These are phyloP conservation scores for Vanrija sp. DNA, from an alignment of 1,284 basidiomycete species.

Conservation along the genomic window DNA sequence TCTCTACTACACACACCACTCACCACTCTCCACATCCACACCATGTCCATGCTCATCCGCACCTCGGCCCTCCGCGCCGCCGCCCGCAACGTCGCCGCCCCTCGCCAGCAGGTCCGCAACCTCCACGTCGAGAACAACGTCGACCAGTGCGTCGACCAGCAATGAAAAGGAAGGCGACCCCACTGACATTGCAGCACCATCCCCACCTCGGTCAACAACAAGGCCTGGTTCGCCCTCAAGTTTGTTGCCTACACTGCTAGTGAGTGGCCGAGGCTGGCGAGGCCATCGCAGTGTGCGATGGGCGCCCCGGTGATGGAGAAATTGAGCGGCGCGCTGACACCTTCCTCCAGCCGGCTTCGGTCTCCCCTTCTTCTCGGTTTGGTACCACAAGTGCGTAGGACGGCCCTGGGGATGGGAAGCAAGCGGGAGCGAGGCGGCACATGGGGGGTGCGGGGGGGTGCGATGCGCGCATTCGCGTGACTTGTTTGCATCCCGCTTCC, in stretches of 20 bases:
- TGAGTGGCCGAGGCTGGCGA: no score
- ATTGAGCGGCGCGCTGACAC: no score
- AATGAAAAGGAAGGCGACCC: no score
- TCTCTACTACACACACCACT: background rate
- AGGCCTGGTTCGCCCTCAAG: conserved; percentile 36
- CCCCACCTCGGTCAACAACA: conserved; percentile 39
- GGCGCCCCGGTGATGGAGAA: no score
- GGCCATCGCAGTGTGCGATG: no score
- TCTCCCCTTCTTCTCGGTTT: conserved; percentile 16
- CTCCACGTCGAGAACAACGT: conserved; percentile 18
- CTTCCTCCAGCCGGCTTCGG: conserved; percentile 8
- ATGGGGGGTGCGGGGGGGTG: background rate
- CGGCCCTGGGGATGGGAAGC: no score
- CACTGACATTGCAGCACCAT: conserved; percentile 27
- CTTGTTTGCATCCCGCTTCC: background rate
- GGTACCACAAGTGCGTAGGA: conserved; percentile 3
- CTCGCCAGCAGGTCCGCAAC: conserved; percentile 12
- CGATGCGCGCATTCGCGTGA: background rate
- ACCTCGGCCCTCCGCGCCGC: conserved; percentile 13
- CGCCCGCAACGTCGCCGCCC: conserved; percentile 6
- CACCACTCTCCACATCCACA: conserved; percentile 4
- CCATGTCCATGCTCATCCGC: conserved; percentile 18
- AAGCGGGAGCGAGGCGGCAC: conserved; percentile 1
- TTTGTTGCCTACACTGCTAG: conserved; percentile 25
- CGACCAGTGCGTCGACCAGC: conserved; percentile 13